Base-by-base conservation (phyloP, 805 yeast species). In the Sporopachydermia lactativora region DNA sequence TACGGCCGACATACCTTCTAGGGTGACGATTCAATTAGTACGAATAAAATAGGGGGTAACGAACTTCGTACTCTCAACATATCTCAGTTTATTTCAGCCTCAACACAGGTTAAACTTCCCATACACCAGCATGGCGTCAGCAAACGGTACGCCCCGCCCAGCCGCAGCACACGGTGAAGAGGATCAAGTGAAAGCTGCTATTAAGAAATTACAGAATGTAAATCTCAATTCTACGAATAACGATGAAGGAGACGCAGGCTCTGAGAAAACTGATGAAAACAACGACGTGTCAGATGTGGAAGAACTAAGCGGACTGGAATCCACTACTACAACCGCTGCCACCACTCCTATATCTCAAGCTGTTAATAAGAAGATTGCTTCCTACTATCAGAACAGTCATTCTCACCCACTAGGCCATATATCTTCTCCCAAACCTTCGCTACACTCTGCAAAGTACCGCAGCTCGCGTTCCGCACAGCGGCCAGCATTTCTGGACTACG, bases 271-370 rank as follows among this genome's bases (percentile, higher is more conserved):
- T 24, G 31, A 24, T 8, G 31, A 24, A n/a, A 24, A 24, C n/a
- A 24, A 24, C n/a, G 31, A 24, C n/a, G 31, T 24, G 8, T 24
- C 31, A 24, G 31, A 24, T 24, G 31, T 24, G 8, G 31, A 24
- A 24, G 31, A 24, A 8, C n/a, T 24, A 24, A n/a, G 15, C 45
- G 31, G 14, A 46, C 45, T 19, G 54, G 54, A 4, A 45, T 45
- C n/a, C 51, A 51, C 1, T 49, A 42, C 43, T 41, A 24, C 47
- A 5, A 38, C 47, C 5, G 40, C 45, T 35, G 54, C 54, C 4
- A 48, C 45, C 18, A 39, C 45, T 4, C 36, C 47, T 5, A 43
- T 41, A 37, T 39, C 39, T 18, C 41, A 41, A n/a, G 31, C 31
- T 24, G 31, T 24, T 24, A 24, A 24, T 24, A 24, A 24, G 31